These are phyloP conservation scores for Chenopodium berlandieri DNA, from an alignment of 148 eudicot genomes.

Conservation along the genomic window DNA sequence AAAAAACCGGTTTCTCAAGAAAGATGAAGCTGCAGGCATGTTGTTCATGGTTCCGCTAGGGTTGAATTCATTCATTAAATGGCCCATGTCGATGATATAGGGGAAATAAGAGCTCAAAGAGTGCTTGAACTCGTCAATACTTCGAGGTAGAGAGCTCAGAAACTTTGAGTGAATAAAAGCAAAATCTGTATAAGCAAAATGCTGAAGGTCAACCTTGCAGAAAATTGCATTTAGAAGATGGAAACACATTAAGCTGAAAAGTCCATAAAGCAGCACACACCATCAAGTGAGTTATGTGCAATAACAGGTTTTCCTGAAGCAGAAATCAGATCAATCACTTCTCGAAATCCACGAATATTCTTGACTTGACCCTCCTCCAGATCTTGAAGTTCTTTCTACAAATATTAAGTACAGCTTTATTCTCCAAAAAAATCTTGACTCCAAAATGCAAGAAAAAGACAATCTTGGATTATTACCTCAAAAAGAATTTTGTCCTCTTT, in stretches of 20 bases:
- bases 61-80: slow-evolving; percentile 70
- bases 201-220: not conserved
- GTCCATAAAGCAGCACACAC: slow-evolving; percentile 36
- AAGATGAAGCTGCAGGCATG: slow-evolving; percentile 65
- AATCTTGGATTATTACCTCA: slow-evolving; percentile 43
- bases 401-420: slow-evolving; percentile 4
- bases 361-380: slow-evolving; percentile 64
- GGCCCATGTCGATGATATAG: slow-evolving; percentile 59
- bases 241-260: slow-evolving; percentile 4
- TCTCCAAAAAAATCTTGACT: slow-evolving; percentile 1
- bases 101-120: slow-evolving; percentile 61
- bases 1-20: slow-evolving; percentile 60
- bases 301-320: slow-evolving; percentile 86
- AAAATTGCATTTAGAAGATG: not conserved
- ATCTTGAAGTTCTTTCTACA: slow-evolving; percentile 57
- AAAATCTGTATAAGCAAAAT: slow-evolving; percentile 60
- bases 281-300: slow-evolving; percentile 81
- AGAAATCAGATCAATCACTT: slow-evolving; percentile 89
- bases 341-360: slow-evolving; percentile 80
- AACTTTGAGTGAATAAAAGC: slow-evolving; percentile 78
- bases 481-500: slow-evolving; percentile 63
- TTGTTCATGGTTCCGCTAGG: slow-evolving; percentile 49
- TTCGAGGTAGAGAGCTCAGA: slow-evolving; percentile 68
- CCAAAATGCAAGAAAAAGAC: not conserved
- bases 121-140: slow-evolving; percentile 58